phyloP scores from a whole-genome alignment of 2,329 filamentous ascomycete genomes.

The Xylaria sp. region DNA sequence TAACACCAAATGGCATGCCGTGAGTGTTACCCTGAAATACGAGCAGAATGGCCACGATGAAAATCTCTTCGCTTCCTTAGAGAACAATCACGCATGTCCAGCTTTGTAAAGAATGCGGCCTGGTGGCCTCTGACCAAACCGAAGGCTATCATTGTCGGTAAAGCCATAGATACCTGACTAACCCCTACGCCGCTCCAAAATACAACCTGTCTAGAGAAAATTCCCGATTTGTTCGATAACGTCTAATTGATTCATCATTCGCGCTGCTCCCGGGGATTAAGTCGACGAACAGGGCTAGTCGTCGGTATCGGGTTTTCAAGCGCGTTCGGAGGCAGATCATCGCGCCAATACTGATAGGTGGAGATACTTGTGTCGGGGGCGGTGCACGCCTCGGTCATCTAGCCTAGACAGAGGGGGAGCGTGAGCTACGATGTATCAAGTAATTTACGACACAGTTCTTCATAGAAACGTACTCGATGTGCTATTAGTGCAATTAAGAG shows the following conservation, averaged over 20 bases:
- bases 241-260: too few relatives aligned
- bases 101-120: not conserved
- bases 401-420: not conserved
- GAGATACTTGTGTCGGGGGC: conserved; percentile 11
- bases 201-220: too few relatives aligned
- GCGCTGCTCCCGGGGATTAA: not conserved
- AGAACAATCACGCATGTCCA: not conserved
- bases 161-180: not conserved
- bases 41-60: not conserved
- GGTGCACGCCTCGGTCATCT: conserved; percentile 17
- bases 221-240: too few relatives aligned
- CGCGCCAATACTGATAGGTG: conserved; percentile 24
- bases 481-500: conserved; percentile 12
- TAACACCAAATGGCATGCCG: too few relatives aligned
- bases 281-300: not conserved
- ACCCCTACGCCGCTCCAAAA: not conserved
- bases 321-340: conserved; percentile 22
- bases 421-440: not conserved
- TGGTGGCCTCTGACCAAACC: not conserved
- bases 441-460: not conserved
- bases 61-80: too few relatives aligned
- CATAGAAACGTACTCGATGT: conserved; percentile 5
- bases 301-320: conserved; percentile 18
- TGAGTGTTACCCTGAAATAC: too few relatives aligned
- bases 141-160: not conserved